Evolutionary conservation across 306 rosid genomes (phyloP), one percentile per base, ranked within the genome.

Genomic region (Chamaecrista fasciculata): DNA sequence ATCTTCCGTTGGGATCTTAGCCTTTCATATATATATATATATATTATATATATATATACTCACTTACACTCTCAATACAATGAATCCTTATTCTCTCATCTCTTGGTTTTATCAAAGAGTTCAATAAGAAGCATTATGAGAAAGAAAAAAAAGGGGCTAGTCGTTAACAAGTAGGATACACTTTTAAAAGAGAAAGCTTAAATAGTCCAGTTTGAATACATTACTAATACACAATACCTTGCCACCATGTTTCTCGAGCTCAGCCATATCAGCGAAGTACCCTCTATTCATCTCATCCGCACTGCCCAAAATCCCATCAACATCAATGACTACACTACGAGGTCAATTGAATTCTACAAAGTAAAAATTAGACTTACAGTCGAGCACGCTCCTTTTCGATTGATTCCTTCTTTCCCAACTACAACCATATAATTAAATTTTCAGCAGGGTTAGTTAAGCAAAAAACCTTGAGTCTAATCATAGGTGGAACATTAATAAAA

Each of bases 221-320:
- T 9, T 39, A 12, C 31, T 39, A 37, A 40, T 40, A 49, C 21
- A 40, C 73, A 67, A 44, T 78, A 84, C 97, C 96, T 94, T 91
- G 62, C 99, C 99, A 77, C 96, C 95, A 67, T 94, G 95, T 60
- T 85, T 33, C 61, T 91, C 70, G 57, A 83, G 82, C 77, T 94
- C 97, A 14, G 79, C 49, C 56, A 94, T 76, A 78, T 94, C 97
- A 66, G 96, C 97, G 47, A 90, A 78, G 73, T 86, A 86, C 15
- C 97, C 97, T 71, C 99, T 82, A 65, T 64, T 86, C 88, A 94
- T 76, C 81, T 94, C 99, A 86, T 94, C 97, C 76, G 75, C 58
- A 81, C 96, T 94, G 96, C 85, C 85, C 69, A 72, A 75, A 64
- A 58, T 64, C 24, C 73, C 64, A 83, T 51, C 66, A 82, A 57